Conservation (phyloP, 768 basidiomycete genomes). For the Suillus tomentosus region DNA sequence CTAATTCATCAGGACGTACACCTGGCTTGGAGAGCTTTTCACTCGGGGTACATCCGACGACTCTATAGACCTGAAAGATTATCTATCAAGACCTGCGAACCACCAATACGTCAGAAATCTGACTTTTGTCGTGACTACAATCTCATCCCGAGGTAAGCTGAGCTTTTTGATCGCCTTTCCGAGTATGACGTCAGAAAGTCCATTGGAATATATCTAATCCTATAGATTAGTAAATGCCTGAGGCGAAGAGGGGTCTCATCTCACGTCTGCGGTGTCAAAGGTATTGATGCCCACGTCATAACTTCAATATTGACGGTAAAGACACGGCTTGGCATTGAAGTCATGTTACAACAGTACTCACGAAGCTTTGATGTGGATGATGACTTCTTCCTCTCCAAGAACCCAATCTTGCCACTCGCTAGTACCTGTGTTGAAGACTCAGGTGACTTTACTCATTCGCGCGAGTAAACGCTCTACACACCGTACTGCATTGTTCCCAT, state of each 20-base stretch:
- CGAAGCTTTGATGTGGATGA: slow-evolving; percentile 41
- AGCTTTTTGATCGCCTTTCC: slow-evolving; percentile 48
- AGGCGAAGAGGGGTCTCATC: slow-evolving; percentile 28
- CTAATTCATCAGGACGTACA: slow-evolving; percentile 34
- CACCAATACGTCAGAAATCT: neutral
- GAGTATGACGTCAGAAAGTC: slow-evolving; percentile 43
- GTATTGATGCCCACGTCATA: slow-evolving; percentile 66
- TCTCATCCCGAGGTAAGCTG: slow-evolving; percentile 42
- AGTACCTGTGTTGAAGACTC: slow-evolving; percentile 1
- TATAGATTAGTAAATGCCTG: slow-evolving; percentile 24
- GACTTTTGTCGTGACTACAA: slow-evolving; percentile 52
- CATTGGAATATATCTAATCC: slow-evolving; percentile 37
- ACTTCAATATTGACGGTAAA: slow-evolving; percentile 13
- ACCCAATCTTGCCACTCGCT: slow-evolving; percentile 35
- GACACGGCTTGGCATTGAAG: neutral
- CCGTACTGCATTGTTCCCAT: slow-evolving; percentile 39
- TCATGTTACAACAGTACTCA: slow-evolving; percentile 9
- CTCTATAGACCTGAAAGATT: slow-evolving; percentile 14
- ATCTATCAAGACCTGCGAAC: neutral
- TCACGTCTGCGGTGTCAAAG: slow-evolving; percentile 58
- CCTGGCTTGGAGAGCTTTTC: slow-evolving; percentile 7
- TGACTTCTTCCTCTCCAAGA: slow-evolving; percentile 36
- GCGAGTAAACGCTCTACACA: neutral
- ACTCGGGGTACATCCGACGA: slow-evolving; percentile 16
- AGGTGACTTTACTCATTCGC: slow-evolving; percentile 1